phyloP scores from a whole-genome alignment of 176 grass and related monocot genomes.

The Aegilops umbellulata region DNA sequence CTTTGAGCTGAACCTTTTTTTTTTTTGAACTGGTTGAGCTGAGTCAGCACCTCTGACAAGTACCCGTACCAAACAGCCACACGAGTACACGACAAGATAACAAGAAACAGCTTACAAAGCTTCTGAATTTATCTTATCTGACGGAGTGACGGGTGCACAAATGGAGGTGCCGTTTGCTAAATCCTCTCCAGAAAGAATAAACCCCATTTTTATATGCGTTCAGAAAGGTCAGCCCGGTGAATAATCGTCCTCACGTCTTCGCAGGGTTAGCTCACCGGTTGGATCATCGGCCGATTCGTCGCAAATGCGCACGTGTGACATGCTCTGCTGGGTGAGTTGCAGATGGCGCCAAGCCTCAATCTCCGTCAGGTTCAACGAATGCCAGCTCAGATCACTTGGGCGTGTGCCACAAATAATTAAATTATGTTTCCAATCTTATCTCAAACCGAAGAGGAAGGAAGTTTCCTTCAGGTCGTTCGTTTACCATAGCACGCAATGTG shows the following conservation, averaged over 20 bases:
- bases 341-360: neutral
- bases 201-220: slow-evolving; percentile 8
- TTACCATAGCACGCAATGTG: neutral
- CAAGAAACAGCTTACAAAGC: neutral
- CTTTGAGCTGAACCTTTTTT: no score
- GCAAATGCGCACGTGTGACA: slow-evolving; percentile 4
- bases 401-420: neutral
- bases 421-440: slow-evolving; percentile 15
- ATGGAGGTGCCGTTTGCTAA: neutral
- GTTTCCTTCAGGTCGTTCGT: neutral
- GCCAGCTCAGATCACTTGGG: neutral
- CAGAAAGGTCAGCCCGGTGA: slow-evolving; percentile 16
- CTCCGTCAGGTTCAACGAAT: slow-evolving; percentile 26
- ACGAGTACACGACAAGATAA: neutral
- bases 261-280: neutral
- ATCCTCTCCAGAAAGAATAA: neutral
- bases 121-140: neutral
- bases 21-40: neutral
- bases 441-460: slow-evolving; percentile 1
- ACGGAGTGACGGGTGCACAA: no score
- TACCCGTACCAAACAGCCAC: neutral
- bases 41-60: neutral
- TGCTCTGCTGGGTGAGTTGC: slow-evolving; percentile 4
- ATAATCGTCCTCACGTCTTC: neutral
- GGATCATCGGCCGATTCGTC: neutral